A percentile compares a stretch with the other conserved stretches of the same genome.
Conservation (phyloP, 2,329 filamentous ascomycete genomes). For the Neoscytalidium dimidiatum region DNA sequence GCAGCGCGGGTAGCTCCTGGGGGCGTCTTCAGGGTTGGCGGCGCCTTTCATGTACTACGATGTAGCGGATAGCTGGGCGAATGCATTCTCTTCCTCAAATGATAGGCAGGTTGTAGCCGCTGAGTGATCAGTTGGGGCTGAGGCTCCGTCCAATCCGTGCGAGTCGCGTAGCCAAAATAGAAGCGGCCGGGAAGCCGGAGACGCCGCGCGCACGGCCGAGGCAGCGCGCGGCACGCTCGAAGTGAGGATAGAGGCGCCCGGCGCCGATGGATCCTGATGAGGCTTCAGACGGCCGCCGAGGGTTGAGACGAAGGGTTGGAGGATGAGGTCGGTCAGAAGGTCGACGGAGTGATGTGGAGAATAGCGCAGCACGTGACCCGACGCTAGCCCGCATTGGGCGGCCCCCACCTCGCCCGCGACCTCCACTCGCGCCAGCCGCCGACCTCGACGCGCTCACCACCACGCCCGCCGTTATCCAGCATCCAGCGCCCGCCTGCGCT, state of each 20-base stretch:
- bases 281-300: neutral
- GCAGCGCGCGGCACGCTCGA: conserved; percentile 24
- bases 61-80: conserved; percentile 32
- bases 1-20: conserved; percentile 29
- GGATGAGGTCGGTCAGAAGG: conserved; percentile 25
- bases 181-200: conserved; percentile 17
- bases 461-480: conserved; percentile 27
- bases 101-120: conserved; percentile 39
- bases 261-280: conserved; percentile 16
- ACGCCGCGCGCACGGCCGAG: conserved; percentile 27
- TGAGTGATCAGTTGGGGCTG: conserved; percentile 38
- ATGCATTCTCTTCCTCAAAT: conserved; percentile 30
- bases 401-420: conserved; percentile 24
- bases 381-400: conserved; percentile 22
- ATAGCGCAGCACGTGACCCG: conserved; percentile 18
- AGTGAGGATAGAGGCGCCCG: conserved; percentile 13
- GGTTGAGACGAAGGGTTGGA: conserved; percentile 21
- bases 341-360: conserved; percentile 32
- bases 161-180: conserved; percentile 38
- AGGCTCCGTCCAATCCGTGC: conserved; percentile 41
- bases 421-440: conserved; percentile 11
- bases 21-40: conserved; percentile 23
- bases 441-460: conserved; percentile 29
- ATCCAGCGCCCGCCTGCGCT: conserved; percentile 16
- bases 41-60: conserved; percentile 26